phyloP scores from a whole-genome alignment of 225 moss, liverwort and hornwort genomes.

The Physcomitrium patens region DNA sequence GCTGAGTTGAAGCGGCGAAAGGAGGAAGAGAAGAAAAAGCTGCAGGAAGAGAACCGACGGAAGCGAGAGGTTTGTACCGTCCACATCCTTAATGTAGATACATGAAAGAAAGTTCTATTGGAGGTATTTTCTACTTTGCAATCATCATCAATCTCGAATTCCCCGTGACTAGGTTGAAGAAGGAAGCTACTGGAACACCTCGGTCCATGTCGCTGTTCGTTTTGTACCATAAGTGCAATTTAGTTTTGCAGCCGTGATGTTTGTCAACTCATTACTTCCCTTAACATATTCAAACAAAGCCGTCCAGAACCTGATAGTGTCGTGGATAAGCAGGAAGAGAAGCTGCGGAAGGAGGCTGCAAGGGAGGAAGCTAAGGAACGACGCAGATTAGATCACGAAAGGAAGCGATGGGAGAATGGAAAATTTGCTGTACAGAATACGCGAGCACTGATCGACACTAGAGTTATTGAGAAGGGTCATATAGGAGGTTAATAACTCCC shows the following conservation, averaged over 20 bases:
- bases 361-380: slow-evolving; percentile 73
- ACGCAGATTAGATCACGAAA: slow-evolving; percentile 75
- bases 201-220: background rate
- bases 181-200: background rate
- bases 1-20: slow-evolving; percentile 60
- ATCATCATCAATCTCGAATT: background rate
- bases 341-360: slow-evolving; percentile 74
- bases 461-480: slow-evolving; percentile 70
- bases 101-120: background rate
- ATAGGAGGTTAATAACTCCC: slow-evolving; percentile 55
- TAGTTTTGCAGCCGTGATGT: slow-evolving; percentile 22
- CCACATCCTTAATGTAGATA: background rate
- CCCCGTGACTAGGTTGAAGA: slow-evolving; percentile 5
- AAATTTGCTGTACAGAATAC: slow-evolving; percentile 86
- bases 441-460: slow-evolving; percentile 66
- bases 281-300: slow-evolving; percentile 5
- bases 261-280: background rate
- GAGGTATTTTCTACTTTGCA: background rate
- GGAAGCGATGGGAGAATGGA: slow-evolving; percentile 73
- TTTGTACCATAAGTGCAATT: background rate
- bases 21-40: slow-evolving; percentile 62
- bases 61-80: slow-evolving; percentile 57
- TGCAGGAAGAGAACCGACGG: slow-evolving; percentile 55
- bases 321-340: slow-evolving; percentile 63
- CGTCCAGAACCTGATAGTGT: slow-evolving; percentile 6